These are phyloP conservation scores for Botrytis hyacinthi DNA, from an alignment of 2,329 filamentous ascomycete genomes.

Conservation along the genomic window DNA sequence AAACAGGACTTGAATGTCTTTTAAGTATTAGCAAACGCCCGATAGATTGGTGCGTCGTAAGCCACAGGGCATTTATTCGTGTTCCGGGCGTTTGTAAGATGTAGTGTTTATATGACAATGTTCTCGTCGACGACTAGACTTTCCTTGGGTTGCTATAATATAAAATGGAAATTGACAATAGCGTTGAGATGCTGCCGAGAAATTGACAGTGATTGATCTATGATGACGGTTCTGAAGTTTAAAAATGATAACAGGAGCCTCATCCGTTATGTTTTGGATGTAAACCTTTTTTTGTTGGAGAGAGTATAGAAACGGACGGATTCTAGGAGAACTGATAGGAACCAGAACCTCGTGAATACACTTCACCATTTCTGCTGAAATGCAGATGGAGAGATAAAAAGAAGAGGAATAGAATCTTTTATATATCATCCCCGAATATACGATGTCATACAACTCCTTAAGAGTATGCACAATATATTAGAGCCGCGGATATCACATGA, in stretches of 20 bases:
- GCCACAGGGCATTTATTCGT: rapidly evolving
- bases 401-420: neutral
- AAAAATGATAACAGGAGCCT: neutral
- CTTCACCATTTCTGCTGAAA: neutral
- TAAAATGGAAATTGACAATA: neutral
- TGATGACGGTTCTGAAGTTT: neutral
- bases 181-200: neutral
- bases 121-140: neutral
- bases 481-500: rapidly evolving
- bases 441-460: rapidly evolving
- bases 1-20: neutral
- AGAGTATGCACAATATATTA: neutral
- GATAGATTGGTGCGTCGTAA: neutral
- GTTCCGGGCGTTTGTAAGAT: rapidly evolving
- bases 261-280: rapidly evolving
- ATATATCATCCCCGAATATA: neutral
- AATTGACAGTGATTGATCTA: neutral
- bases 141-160: neutral
- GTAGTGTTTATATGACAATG: neutral
- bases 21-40: neutral
- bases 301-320: neutral
- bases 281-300: neutral
- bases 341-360: no score
- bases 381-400: neutral
- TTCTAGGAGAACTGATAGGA: neutral